Base-by-base conservation (phyloP, 140 eudicot species). In the Ambrosia hybrid region DNA sequence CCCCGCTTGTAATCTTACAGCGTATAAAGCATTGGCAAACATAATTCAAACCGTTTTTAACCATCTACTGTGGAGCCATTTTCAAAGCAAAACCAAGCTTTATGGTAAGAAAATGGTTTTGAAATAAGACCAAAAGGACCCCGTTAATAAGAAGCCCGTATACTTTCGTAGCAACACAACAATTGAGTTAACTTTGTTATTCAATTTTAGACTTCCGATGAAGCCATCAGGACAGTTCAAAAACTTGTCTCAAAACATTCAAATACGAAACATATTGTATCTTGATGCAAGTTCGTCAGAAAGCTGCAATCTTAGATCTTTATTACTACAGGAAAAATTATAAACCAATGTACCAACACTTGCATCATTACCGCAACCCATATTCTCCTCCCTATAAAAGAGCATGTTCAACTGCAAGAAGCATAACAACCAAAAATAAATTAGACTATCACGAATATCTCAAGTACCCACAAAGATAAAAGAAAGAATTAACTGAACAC, bases 371-470 rank as follows among this genome's bases (percentile, higher is more conserved):
- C 37, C 66, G 11, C 79, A 65, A 43, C 73, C 59, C 9, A 4
- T 34, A 4, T 57, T 14, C 17, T 5, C 75, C 65, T 15, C 65
- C 3, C 15, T 6, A 57, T 33, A 41, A 14, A 5, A 16, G 33
- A 69, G 58, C 76, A 61, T 48, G 49, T 77, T 77, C 52, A 77
- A 51, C 81, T 77, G 81, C 76, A 77, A 70, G 11, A 76, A 36
- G 49, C 21, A 26, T 16, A 34, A 73, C 6, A 21, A 21, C 26
- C 51, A 60, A 8, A 60, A 37, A 37, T 45, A 3, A 0, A 59
- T 58, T 49, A 67, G 68, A 58, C 70, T 14, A 39, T 16, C 51
- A 66, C 0, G 13, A 34, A 39, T 8, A 65, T 38, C 26, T 71
- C 14, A 21, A 43, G 33, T 37, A 9, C 57, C 58, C 58, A 72